Base-by-base conservation (phyloP, 176 grass and related monocot genomes). In the Bromus sterilis region DNA sequence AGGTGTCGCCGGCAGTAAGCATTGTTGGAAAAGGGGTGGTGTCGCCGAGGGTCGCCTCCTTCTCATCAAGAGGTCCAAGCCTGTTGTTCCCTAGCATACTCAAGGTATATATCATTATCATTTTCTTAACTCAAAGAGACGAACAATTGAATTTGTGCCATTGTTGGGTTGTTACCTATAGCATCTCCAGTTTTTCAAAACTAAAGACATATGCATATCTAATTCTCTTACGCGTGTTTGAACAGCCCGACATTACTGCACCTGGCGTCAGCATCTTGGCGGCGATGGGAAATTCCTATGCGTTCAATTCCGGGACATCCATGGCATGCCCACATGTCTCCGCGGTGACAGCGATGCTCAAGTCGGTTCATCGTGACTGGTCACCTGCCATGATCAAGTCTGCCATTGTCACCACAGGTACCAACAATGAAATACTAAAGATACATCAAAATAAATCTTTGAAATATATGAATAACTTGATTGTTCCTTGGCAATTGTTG, bases 211-310 rank as follows among this genome's bases (percentile, higher is more conserved):
- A n/a, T 48, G 4, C 15, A 18, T 48, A 48, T 18, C 14, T 48
- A 48, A 48, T 18, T 48, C 5, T 48, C 13, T 0, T 37, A 33
- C 5, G 21, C 20, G 35, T 66, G 33, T 36, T 66, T 66, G 9
- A 33, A 10, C 62, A 65, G 31, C 62, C 62, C 16, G 62, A 65
- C 31, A 9, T 92, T 75, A 7, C 79, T 7, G 90, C 90, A 2
- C 90, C 86, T 0, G 86, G 83, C 9, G 69, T 44, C 32, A 11
- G 32, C 32, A 66, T 66, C 63, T 36, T 66, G 31, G 63, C 63
- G 21, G 63, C 63, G 3, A 1, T 2, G 3, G 15, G 63, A 0
- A 4, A 9, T 20, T 66, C 63, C 9, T 66, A 66, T 5, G 20
- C 11, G 9, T 66, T 66, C 9, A 36, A 4, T 2, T 66, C 63